Evolutionary conservation across 2,329 filamentous ascomycete species (phyloP), one percentile per base, ranked within the genome.

Genomic region (Diaporthe vexans): DNA sequence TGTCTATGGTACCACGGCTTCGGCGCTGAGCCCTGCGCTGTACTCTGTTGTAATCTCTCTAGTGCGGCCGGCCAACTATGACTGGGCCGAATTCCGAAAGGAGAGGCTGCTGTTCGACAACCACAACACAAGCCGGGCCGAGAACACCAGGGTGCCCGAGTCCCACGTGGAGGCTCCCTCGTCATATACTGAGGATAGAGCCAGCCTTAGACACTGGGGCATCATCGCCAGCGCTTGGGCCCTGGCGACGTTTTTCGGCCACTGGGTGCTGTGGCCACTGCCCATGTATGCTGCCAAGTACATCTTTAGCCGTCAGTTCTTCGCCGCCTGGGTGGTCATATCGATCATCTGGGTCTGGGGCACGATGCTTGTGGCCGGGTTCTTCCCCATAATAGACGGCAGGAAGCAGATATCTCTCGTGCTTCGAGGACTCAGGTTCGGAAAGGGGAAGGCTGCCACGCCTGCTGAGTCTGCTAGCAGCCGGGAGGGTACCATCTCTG

Each of bases 231-330:
- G 85, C 0, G 79, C 84, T 10, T 88, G 87, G 87, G 82, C 86
- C 0, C 75, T 82, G 0, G 86, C 86, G 0, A 89, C 87, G 0
- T 89, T 89, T 70, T 72, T 89, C 0, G 87, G 87, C 0, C 87
- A 89, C 70, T 88, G 86, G 86, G 86, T 89, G 1, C 74, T 89
- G 3, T 90, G 87, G 87, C 88, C 88, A 0, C 80, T 89, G 58
- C 87, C 87, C 0, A 90, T 89, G 87, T 89, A 89, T 76, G 88
- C 84, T 0, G 83, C 86, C 0, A 83, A 84, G 11, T 89, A 89
- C 72, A 80, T 89, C 0, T 89, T 89, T 76, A 81, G 81, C 1
- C 63, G 52, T 13, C 72, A 75, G 46, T 89, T 89, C 75, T 90
- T 86, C 65, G 79, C 81, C 0, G 88, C 86, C 0, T 90, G 88